Base-by-base conservation (phyloP, 768 basidiomycete species). In the Tulasnella sp. region DNA sequence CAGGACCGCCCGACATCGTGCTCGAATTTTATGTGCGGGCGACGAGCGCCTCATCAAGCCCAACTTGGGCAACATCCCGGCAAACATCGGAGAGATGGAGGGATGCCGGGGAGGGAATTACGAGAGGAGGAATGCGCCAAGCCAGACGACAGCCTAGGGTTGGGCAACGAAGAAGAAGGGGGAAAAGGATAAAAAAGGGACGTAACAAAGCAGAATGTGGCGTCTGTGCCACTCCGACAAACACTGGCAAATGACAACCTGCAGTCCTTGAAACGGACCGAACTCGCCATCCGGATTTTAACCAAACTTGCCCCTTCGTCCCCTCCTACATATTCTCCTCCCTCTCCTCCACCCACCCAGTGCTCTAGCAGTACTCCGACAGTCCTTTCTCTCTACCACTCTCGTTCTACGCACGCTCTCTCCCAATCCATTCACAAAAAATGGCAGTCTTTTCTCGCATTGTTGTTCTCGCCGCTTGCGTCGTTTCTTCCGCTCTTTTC, bases 371-470 rank as follows among this genome's bases (percentile, higher is more conserved):
- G 57, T 61, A 61, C 57, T 20, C 57, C 26, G 57, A 61, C 81
- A 81, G 78, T 80, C 71, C 79, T 73, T 73, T 26, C 74, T 70
- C 81, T 39, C 57, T 48, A 74, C 74, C 75, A 73, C 48, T 67
- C 72, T 67, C 78, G 70, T 79, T 76, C 11, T 23, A 40, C 23
- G 5, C 57, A 61, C 57, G n/a, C 57, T 61, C 57, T n/a, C 55
- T 51, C 75, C 5, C 5, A 35, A 35, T 5, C 75, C 67, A 40
- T 40, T 40, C 40, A 1, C 9, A 40, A 39, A 32, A 29, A 71
- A 37, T 93, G 75, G 88, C 91, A 29, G 79, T 93, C 55, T 85
- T 89, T 20, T 85, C 90, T 35, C 82, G 93, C 74, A 88, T 90
- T 29, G 81, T 93, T 79, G 78, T 92, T 79, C 86, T 88, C 70